Evolutionary conservation across 495 filamentous ascomycete genomes (phyloP), one percentile per base, ranked within the genome.

Genomic region (Xylaria palmicola): DNA sequence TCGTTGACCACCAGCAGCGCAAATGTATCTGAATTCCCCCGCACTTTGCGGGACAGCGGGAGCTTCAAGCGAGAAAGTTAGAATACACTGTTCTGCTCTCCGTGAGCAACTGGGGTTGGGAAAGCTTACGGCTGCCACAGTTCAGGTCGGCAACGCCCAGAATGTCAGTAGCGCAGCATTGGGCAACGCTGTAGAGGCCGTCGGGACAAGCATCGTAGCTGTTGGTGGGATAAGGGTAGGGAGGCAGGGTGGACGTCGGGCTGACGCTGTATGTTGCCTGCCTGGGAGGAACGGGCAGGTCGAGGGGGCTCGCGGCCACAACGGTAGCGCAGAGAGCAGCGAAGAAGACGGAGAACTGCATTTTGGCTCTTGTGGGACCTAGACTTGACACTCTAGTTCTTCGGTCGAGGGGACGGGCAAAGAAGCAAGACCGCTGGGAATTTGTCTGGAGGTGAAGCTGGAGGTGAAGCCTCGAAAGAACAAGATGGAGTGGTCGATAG

Each of bases 81-180:
- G 36, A 26, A 26, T 6, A 41, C 24, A 40, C 2, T 9, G 0
- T n/a, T 6, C 51, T 3, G 17, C 20, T 19, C 30, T 26, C 20
- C 6, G 8, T 1, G n/a, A 13, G 34, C n/a, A 56, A 22, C 0
- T 32, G 10, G n/a, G 17, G 17, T 57, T 34, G 17, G 29, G 10
- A 48, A 27, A 15, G 65, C 74, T 62, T 73, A 79, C 77, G 72
- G 58, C 49, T 45, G 3, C 20, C 41, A 65, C 77, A 79, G 63
- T 79, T 65, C 43, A 79, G 58, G 59, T 77, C 74, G 6, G 74
- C 74, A 57, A 79, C 43, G 51, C 72, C 72, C 24, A 79, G 71
- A 39, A 79, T 69, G 50, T 79, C 69, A 20, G 74, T 71, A 17
- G 74, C 72, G 57, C 77, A 79, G 70, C 77, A 79, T n/a, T 66